Evolutionary conservation across 768 basidiomycete species (phyloP).

Genomic region (Suillus brevipes): DNA sequence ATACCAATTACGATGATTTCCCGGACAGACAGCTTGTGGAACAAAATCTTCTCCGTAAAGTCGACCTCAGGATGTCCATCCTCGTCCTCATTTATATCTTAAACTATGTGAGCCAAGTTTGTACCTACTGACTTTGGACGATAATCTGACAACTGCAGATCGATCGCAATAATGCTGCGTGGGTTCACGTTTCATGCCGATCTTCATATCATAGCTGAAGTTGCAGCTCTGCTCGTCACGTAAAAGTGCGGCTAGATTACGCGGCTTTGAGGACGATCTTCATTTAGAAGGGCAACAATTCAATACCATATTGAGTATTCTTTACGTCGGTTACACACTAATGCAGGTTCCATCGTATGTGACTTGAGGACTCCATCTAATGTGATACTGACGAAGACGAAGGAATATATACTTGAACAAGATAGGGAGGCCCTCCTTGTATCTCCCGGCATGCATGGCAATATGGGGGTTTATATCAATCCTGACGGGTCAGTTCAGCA

Average conservation of each 20-base stretch:
- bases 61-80: constrained; percentile 38
- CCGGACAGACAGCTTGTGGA: constrained; percentile 39
- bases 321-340: constrained; percentile 72
- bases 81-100: constrained; percentile 36
- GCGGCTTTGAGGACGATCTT: constrained; percentile 71
- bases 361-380: not conserved
- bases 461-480: constrained; percentile 67
- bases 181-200: constrained; percentile 19
- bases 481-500: constrained; percentile 44
- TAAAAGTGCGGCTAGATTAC: constrained; percentile 65
- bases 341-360: constrained; percentile 80
- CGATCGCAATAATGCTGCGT: constrained; percentile 74
- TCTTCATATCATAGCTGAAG: not conserved
- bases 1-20: not conserved
- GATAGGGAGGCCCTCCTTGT: constrained; percentile 67
- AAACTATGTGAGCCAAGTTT: constrained; percentile 31
- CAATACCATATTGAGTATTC: constrained; percentile 63
- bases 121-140: not conserved
- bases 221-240: not conserved
- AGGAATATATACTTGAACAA: constrained; percentile 74
- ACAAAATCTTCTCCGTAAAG: constrained; percentile 40
- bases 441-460: constrained; percentile 66
- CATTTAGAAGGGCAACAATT: constrained; percentile 62
- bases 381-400: not conserved
- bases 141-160: constrained; percentile 38